Evolutionary conservation across 2,329 filamentous ascomycete species (phyloP).

Genomic region (Cytospora chrysosperma): DNA sequence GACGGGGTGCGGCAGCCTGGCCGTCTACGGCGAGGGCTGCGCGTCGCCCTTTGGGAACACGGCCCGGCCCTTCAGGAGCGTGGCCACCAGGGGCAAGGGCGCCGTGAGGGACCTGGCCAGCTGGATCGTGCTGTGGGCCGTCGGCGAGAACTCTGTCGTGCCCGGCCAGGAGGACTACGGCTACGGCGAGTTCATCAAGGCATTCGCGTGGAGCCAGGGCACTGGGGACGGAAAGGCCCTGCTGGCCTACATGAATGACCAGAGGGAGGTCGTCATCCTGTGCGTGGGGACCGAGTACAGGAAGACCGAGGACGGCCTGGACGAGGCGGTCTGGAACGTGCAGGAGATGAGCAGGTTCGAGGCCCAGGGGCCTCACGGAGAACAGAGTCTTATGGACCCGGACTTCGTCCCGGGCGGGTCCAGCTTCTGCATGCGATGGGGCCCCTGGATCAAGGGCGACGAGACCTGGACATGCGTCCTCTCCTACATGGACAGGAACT

Average conservation of each 20-base stretch:
- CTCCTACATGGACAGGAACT: constrained; percentile 50
- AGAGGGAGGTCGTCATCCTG: constrained; percentile 50
- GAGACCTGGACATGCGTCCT: constrained; percentile 43
- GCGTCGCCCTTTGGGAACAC: constrained; percentile 33
- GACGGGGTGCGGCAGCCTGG: constrained; percentile 49
- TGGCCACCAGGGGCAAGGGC: constrained; percentile 35
- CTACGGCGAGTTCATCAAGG: constrained; percentile 46
- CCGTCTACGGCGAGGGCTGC: constrained; percentile 51
- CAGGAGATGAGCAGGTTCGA: constrained; percentile 51
- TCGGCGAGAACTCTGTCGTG: constrained; percentile 52
- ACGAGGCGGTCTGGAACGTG: constrained; percentile 45
- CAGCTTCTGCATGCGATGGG: constrained; percentile 53
- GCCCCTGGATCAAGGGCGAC: constrained; percentile 47
- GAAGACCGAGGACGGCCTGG: constrained; percentile 27
- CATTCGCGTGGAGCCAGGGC: constrained; percentile 54
- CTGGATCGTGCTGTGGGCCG: constrained; percentile 57
- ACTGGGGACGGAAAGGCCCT: constrained; percentile 42
- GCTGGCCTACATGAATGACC: constrained; percentile 53
- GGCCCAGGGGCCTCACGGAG: constrained; percentile 45
- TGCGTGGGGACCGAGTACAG: constrained; percentile 42
- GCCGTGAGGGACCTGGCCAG: constrained; percentile 41
- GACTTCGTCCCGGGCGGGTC: constrained; percentile 50
- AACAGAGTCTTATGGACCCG: constrained; percentile 38
- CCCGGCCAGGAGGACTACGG: constrained; percentile 43
- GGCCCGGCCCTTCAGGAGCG: constrained; percentile 41